Base-by-base conservation (phyloP, 2,329 filamentous ascomycete species). In the Sarocladium strictum region DNA sequence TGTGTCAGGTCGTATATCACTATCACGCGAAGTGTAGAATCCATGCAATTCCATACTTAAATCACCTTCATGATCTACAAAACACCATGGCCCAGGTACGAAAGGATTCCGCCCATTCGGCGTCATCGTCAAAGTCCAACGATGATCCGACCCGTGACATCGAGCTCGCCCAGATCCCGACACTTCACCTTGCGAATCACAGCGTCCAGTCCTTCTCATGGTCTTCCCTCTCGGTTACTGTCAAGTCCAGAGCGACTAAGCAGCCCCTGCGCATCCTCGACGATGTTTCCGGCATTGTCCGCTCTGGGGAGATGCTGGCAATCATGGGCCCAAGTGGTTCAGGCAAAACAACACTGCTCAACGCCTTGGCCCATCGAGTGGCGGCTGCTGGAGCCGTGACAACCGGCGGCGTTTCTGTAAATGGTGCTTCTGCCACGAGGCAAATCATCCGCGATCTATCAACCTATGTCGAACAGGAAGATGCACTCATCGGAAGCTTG, bases 391-490 rank as follows among this genome's bases (percentile, higher is more conserved):
- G 68, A 1, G 63, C 67, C 0, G 66, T 63, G 0, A 72, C 78
- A 5, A 75, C 75, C 17, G 80, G 79, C 11, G 74, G 80, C 1
- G 78, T 78, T 2, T 75, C 82, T 2, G 75, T 77, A 27, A 91
- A 94, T 67, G 87, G 87, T 27, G 66, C 64, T 2, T 63, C 69
- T 3, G 70, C 83, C 3, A 66, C 74, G 7, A 38, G 32, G 27
- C 32, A 53, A 12, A 72, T 73, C 0, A 86, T 93, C 60, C 81
- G 83, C 17, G 76, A 80, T 49, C 76, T 93, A 51, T 86, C 81
- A 54, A 83, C 83, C 47, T 95, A 91, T 64, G 90, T 95, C 21
- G 90, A 96, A 72, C 90, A 96, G 67, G 89, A 95, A 60, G 90
- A 96, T 73, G 86, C 89, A 1, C 76, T 95, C 12, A 87, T 93